phyloP scores from a whole-genome alignment of 129 eudicot genomes.

The Escallonia herrerae region DNA sequence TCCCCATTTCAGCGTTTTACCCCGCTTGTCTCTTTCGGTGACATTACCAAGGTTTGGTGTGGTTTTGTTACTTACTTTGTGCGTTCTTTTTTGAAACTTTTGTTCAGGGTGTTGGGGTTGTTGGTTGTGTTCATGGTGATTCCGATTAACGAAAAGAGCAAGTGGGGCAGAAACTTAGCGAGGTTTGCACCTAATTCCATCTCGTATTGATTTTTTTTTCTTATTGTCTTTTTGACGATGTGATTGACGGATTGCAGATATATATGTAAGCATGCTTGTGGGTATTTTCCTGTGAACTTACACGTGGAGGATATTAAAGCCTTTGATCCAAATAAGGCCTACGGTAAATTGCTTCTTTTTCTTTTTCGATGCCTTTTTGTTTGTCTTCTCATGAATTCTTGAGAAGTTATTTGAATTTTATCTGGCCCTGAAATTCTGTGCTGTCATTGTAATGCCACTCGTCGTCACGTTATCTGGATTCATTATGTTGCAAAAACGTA shows the following conservation, averaged over 20 bases:
- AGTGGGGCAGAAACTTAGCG: constrained; percentile 61
- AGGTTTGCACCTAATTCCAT: constrained; percentile 31
- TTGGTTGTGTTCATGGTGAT: constrained; percentile 52
- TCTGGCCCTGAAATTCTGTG: not conserved
- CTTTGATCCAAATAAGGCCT: constrained; percentile 74
- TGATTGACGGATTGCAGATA: constrained; percentile 32
- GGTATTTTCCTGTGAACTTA: constrained; percentile 76
- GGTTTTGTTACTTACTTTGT: not conserved
- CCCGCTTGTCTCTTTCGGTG: not conserved
- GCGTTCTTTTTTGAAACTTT: not conserved
- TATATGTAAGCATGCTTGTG: constrained; percentile 70
- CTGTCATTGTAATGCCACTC: not conserved
- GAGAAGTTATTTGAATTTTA: not conserved
- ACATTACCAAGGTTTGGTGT: too few species aligned
- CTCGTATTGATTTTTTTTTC: not conserved
- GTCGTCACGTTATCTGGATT: not conserved
- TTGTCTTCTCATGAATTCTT: not conserved
- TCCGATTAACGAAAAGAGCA: constrained; percentile 69
- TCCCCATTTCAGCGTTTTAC: not conserved
- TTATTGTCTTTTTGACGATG: too few species aligned
- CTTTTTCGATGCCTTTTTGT: not conserved
- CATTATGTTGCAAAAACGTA: not conserved
- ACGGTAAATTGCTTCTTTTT: constrained; percentile 33
- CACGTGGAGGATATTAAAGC: constrained; percentile 83
- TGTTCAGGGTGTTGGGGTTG: constrained; percentile 63